Base-by-base conservation (phyloP, 179 eudicot genomes). In the Silene coronaria region DNA sequence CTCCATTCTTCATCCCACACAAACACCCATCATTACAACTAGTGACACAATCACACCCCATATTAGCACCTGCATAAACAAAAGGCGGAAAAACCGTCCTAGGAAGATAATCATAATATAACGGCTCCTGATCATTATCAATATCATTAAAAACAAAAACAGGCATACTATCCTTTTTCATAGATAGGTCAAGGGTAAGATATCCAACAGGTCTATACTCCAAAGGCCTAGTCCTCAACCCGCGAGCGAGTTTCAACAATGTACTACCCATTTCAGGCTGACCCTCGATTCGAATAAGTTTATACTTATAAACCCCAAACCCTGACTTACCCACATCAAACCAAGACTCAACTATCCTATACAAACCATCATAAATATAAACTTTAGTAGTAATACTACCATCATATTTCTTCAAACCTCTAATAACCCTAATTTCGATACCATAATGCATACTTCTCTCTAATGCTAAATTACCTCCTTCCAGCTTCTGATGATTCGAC, bases 301-400 rank as follows among this genome's bases (percentile, higher is more conserved):
- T 95, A 76, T 73, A 95, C 88, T 95, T 95, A 78, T 77, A 90
- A 11, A 95, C 99, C 27, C 97, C 97, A 80, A 91, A 95, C 12
- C 99, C 99, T 60, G 97, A 88, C 78, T 82, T 91, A 6, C 99
- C 99, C 67, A 88, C 89, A 68, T 95, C 99, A 81, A 93, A 91
- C 97, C 97, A 95, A 28, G 86, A 66, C 27, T 95, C 85, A 22
- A 78, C 70, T 69, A 95, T 81, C 57, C 45, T 86, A 84, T 95
- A 95, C 69, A 95, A 80, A 28, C 99, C 99, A 89, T 95, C 99
- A 85, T 95, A 95, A 81, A 95, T 97, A 84, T 88, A 95, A 64
- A 95, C 84, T 75, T 91, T 95, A 21, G 91, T 89, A 38, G 91
- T 87, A 65, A 82, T 79, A 55, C 87, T 83, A 28, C 99, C 97